Conservation (phyloP, 306 rosid genomes). For the Fragaria ananassa region DNA sequence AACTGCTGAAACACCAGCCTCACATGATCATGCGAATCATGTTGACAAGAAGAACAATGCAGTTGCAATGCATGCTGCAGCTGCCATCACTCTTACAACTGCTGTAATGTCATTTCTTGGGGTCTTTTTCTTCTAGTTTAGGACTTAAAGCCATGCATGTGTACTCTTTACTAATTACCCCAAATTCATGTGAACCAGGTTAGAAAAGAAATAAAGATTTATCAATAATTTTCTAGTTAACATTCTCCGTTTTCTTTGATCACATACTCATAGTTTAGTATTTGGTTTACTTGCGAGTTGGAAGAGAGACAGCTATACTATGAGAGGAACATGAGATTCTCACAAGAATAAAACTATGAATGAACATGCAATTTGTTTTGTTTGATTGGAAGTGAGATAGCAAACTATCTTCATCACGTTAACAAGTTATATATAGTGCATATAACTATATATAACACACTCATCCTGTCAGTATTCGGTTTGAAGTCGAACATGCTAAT, state of each 20-base stretch:
- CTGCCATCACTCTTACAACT: constrained; percentile 16
- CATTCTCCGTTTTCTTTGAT: background rate
- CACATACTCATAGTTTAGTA: background rate
- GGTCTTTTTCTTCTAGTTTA: constrained; percentile 1
- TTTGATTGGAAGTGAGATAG: no score
- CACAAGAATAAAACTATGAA: no score
- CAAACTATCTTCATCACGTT: no score
- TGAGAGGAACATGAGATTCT: no score
- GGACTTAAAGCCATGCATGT: background rate
- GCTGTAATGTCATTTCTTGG: background rate
- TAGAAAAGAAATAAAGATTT: background rate
- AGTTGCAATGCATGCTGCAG: constrained; percentile 7
- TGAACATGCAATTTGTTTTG: no score
- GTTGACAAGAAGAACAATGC: constrained; percentile 15
- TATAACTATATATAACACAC: no score
- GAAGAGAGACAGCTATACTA: no score
- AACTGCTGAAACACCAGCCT: background rate
- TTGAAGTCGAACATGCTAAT: no score
- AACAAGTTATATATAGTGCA: no score
- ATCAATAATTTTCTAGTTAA: background rate
- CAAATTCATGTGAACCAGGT: background rate
- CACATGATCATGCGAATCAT: background rate
- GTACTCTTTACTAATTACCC: background rate
- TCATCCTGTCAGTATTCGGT: no score
- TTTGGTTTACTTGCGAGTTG: background rate